These are phyloP conservation scores for Aspergillus carbonarius DNA, from an alignment of 2,329 filamentous ascomycete species.

Conservation along the genomic window DNA sequence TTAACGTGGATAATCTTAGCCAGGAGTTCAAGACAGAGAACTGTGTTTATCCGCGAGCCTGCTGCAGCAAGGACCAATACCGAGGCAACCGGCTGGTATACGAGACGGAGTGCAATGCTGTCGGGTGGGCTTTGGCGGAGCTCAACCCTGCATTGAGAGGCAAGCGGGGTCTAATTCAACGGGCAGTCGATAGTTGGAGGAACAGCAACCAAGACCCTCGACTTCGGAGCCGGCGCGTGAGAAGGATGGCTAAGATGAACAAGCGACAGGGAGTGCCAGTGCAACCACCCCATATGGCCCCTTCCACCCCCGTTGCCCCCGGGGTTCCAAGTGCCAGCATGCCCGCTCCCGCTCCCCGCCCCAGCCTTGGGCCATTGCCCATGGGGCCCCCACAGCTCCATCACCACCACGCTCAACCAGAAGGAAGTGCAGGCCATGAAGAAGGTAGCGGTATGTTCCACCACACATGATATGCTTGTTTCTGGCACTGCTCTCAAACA, in stretches of 20 bases:
- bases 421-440: slow-evolving; percentile 61
- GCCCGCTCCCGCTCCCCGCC: slow-evolving; percentile 40
- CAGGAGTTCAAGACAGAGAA: slow-evolving; percentile 96
- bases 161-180: slow-evolving; percentile 92
- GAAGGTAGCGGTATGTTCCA: slow-evolving; percentile 97
- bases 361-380: slow-evolving; percentile 57
- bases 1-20: slow-evolving; percentile 81
- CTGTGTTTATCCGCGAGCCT: slow-evolving; percentile 94
- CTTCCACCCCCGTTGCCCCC: slow-evolving; percentile 58
- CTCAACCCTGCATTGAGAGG: slow-evolving; percentile 87
- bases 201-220: slow-evolving; percentile 98
- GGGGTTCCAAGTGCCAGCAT: slow-evolving; percentile 65
- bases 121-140: slow-evolving; percentile 98
- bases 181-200: slow-evolving; percentile 96
- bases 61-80: slow-evolving; percentile 93
- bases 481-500: slow-evolving; percentile 9
- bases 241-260: slow-evolving; percentile 94
- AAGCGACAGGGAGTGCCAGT: slow-evolving; percentile 71
- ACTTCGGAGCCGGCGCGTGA: slow-evolving; percentile 84
- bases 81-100: slow-evolving; percentile 93
- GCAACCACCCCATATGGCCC: slow-evolving; percentile 66
- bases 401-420: slow-evolving; percentile 71
- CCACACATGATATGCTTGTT: slow-evolving; percentile 68
- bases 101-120: slow-evolving; percentile 97
- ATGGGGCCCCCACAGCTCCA: slow-evolving; percentile 69